Percentiles rank a stretch among this genome's conserved stretches.
phyloP scores from a whole-genome alignment of 148 eudicot species.

The Vaccinium darrowii region DNA sequence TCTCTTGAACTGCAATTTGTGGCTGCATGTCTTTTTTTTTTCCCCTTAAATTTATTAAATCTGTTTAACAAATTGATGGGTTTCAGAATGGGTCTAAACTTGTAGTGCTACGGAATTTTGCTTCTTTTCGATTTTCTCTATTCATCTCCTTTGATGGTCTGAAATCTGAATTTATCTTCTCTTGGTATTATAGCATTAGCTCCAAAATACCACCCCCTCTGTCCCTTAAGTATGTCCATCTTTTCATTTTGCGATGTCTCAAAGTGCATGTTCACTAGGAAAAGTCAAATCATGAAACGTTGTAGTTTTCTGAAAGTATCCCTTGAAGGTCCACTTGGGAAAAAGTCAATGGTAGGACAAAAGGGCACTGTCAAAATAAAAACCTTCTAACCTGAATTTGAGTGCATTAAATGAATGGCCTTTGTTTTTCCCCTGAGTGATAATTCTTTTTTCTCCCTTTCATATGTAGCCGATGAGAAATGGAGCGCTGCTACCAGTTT shows the following conservation, averaged over 20 bases:
- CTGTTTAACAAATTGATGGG: background rate
- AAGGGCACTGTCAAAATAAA: background rate
- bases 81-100: background rate
- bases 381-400: background rate
- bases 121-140: background rate
- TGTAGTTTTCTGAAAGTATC: background rate
- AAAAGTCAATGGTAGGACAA: background rate
- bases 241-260: background rate
- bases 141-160: background rate
- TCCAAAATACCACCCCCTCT: background rate
- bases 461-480: constrained; percentile 52
- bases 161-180: background rate
- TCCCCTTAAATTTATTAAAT: background rate
- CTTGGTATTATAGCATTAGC: background rate
- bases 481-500: constrained; percentile 62
- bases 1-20: background rate
- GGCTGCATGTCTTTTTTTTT: too few species aligned
- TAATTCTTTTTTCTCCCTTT: background rate
- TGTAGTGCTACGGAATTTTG: background rate
- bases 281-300: background rate
- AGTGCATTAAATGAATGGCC: background rate
- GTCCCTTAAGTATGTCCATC: background rate
- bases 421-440: constrained; percentile 5
- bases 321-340: background rate
- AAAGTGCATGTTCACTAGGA: background rate